Conservation (phyloP, 1,139 yeast genomes). For the Casaregolazyma lundiana region DNA sequence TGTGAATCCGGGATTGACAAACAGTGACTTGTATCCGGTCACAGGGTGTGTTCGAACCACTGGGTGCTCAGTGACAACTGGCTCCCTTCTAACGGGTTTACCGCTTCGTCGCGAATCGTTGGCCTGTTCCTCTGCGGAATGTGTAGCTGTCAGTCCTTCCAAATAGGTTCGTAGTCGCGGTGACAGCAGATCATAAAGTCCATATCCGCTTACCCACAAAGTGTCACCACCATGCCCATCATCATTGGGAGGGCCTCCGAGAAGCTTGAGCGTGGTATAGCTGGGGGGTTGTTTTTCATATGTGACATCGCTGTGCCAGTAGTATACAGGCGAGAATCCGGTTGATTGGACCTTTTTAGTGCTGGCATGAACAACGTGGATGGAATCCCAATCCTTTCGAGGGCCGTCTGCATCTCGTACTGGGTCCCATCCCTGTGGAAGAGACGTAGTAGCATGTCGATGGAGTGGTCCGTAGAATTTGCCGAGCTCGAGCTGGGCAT, state of each 20-base stretch:
- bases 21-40: slow-evolving; percentile 55
- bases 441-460: slow-evolving; percentile 69
- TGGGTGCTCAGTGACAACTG: slow-evolving; percentile 60
- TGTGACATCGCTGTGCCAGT: slow-evolving; percentile 68
- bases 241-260: slow-evolving; percentile 51
- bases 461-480: slow-evolving; percentile 64
- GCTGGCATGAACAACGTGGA: slow-evolving; percentile 52
- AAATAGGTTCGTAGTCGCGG: slow-evolving; percentile 54
- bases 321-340: slow-evolving; percentile 27
- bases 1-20: slow-evolving; percentile 57
- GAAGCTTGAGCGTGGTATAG: slow-evolving; percentile 55
- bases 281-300: slow-evolving; percentile 71
- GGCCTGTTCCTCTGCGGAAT: slow-evolving; percentile 70
- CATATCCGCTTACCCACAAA: slow-evolving; percentile 58
- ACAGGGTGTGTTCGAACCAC: slow-evolving; percentile 67
- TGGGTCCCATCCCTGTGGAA: slow-evolving; percentile 44
- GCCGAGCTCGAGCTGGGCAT: slow-evolving; percentile 58
- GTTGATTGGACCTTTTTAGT: slow-evolving; percentile 28
- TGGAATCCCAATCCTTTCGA: slow-evolving; percentile 33
- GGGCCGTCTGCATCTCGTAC: slow-evolving; percentile 35
- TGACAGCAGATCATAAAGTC: slow-evolving; percentile 65
- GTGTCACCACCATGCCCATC: slow-evolving; percentile 59
- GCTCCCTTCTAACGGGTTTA: slow-evolving; percentile 58
- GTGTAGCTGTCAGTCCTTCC: slow-evolving; percentile 56
- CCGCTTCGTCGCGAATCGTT: slow-evolving; percentile 49